Base-by-base conservation (phyloP, 129 eudicot species). In the Scalesia atractyloides region DNA sequence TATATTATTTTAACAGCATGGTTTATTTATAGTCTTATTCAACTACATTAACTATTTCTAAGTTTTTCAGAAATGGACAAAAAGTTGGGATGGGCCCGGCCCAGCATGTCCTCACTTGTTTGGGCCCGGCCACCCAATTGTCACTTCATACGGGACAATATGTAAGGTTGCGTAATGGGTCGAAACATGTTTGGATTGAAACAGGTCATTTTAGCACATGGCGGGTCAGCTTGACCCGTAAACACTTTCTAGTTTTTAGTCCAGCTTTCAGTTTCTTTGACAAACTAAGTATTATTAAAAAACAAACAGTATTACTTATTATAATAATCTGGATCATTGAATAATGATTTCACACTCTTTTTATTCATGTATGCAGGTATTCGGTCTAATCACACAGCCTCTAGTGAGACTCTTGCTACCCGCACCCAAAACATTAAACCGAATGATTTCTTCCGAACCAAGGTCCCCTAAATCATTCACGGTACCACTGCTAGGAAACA, bases 331-430 rank as follows among this genome's bases (percentile, higher is more conserved):
- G 46, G 24, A 66, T 10, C 0, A 9, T 20, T 10, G 4, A 65
- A 43, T 65, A 65, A 7, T 18, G 34, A 64, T 18, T 17, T 48
- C 6, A 3, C 19, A 8, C 26, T 68, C 56, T 15, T 50, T 68
- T 15, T 30, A 5, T 48, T 61, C 30, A 10, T 66, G 5, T 46
- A 7, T 80, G 75, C 86, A 92, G 98, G 91, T 92, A 22, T 92
- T 92, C 67, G 98, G 98, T 26, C 77, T 92, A 77, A 81, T 92
- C 77, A 92, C 98, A 1, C 89, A 92, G 65, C 98, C 96, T n/a
- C 81, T 92, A 7, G 77, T 92, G 54, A 80, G 91, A 59, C 80
- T 85, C 63, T 76, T 92, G 76, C 81, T 89, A 62, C 98, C 98
- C 13, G 53, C 87, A 33, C 76, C 84, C 36, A 81, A 82, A 67